A percentile compares a stretch with the other conserved stretches of the same genome.
phyloP scores from a whole-genome alignment of 2,329 filamentous ascomycete species.

The Parafenestella ontariensis region DNA sequence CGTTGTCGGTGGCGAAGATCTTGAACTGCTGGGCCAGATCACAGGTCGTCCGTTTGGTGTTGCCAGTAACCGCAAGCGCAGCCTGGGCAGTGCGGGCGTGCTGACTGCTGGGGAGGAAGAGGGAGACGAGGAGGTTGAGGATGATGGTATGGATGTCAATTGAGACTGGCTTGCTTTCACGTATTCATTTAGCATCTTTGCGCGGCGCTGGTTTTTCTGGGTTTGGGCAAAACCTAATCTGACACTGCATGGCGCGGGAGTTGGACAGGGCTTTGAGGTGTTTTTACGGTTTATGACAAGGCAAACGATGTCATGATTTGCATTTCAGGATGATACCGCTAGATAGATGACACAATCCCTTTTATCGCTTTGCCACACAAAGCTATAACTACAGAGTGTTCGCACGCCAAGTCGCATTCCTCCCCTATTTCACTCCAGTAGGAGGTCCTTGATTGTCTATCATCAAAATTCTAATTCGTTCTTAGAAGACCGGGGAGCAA shows the following conservation, averaged over 20 bases:
- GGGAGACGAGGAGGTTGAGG: constrained; percentile 52
- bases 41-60: constrained; percentile 48
- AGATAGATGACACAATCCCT: neutral
- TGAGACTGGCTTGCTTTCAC: constrained; percentile 13
- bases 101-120: constrained; percentile 52
- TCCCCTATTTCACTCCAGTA: no score
- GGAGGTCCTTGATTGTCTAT: no score
- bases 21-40: constrained; percentile 66
- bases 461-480: no score
- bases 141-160: constrained; percentile 53
- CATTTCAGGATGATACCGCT: neutral
- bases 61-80: constrained; percentile 52
- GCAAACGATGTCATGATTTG: constrained; percentile 1
- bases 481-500: no score
- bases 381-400: no score
- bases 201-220: constrained; percentile 20
- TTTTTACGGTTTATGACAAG: neutral
- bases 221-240: neutral
- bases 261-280: neutral
- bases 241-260: constrained; percentile 12
- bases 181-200: constrained; percentile 17
- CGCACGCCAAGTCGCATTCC: no score
- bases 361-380: no score
- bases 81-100: constrained; percentile 46
- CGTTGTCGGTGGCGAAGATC: constrained; percentile 85